Evolutionary conservation across 177 flowering plant genomes (phyloP), one percentile per base, ranked within the genome.

Genomic region (Vitis hybrid): DNA sequence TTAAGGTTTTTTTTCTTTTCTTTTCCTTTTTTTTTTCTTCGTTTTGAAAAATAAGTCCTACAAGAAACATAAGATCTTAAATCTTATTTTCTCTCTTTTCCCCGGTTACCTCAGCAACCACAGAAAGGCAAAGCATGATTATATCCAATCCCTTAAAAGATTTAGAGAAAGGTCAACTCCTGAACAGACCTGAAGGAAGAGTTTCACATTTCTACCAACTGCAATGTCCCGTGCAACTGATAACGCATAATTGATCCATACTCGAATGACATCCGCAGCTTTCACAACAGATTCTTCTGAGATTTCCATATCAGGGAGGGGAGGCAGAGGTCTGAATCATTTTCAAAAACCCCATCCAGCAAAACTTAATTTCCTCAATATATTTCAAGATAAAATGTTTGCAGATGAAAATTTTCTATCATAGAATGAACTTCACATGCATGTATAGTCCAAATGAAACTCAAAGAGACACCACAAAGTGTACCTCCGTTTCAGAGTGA

Each of bases 221-320:
- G 93, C 79, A 68, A 96, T 91, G 32, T 86, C 90, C 18, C 67
- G 88, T 7, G 89, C 97, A 72, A 91, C 62, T 10, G 84, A 83
- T 75, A 96, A 68, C 1, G 74, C 84, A 19, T 62, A 54, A 73
- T 96, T 93, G 67, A 88, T 75, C 81, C 82, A 81, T 5, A 73
- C 80, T 30, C 80, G 77, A 30, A 85, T 23, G 15, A 30, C 78
- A 60, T 77, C 86, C 19, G 92, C 86, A 65, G 67, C 83, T 71
- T 73, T 82, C 21, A 65, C 76, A 40, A 87, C 74, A 62, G 81
- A 60, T 15, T 83, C 89, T 60, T 92, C 95, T 1, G 95, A 88
- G 18, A 93, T 77, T 74, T 91, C 93, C 79, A 96, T 70, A 84
- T 91, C 82, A 65, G 97, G 99, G 62, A 93, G 79, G 0, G 98